A percentile compares a stretch with the other conserved stretches of the same genome.
Evolutionary conservation across 768 basidiomycete genomes (phyloP).

Genomic region (Lentinula detonsa): DNA sequence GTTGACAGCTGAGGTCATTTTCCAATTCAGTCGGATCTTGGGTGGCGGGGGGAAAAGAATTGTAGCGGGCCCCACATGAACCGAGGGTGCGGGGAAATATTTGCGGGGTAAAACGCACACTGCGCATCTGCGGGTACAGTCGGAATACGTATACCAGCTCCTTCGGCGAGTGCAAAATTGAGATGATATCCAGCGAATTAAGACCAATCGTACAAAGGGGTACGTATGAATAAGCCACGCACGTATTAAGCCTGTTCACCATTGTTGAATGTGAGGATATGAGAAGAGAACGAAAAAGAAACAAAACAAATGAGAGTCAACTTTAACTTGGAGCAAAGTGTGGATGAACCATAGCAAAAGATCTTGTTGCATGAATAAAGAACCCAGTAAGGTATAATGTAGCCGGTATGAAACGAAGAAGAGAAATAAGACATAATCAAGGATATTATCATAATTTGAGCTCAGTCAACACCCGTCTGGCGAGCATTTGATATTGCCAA

Average conservation of each 20-base stretch:
- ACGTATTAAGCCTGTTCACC: not conserved
- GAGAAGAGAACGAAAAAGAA: not conserved
- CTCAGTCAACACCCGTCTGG: conserved; percentile 80
- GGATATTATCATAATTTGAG: conserved; percentile 63
- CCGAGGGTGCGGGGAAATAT: no score
- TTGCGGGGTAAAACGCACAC: not conserved
- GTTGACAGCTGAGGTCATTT: no score
- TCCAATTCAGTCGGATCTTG: not conserved
- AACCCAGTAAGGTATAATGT: not conserved
- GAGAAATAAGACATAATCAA: not conserved
- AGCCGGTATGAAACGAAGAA: not conserved
- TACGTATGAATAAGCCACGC: conserved; percentile 5
- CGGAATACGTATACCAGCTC: not conserved
- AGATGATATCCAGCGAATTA: not conserved
- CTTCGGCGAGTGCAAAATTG: not conserved
- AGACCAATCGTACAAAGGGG: not conserved
- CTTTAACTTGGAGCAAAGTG: not conserved
- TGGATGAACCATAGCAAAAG: not conserved
- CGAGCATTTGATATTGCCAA: conserved; percentile 98
- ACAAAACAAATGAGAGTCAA: not conserved
- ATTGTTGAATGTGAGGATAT: not conserved
- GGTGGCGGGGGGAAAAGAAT: not conserved
- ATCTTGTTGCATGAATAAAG: conserved; percentile 3
- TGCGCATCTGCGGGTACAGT: no score
- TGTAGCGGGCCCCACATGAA: not conserved